Percentiles rank a stretch among this genome's conserved stretches.
Conservation (phyloP, 1,284 basidiomycete genomes). For the Microbotryum silenes-acaulis region DNA sequence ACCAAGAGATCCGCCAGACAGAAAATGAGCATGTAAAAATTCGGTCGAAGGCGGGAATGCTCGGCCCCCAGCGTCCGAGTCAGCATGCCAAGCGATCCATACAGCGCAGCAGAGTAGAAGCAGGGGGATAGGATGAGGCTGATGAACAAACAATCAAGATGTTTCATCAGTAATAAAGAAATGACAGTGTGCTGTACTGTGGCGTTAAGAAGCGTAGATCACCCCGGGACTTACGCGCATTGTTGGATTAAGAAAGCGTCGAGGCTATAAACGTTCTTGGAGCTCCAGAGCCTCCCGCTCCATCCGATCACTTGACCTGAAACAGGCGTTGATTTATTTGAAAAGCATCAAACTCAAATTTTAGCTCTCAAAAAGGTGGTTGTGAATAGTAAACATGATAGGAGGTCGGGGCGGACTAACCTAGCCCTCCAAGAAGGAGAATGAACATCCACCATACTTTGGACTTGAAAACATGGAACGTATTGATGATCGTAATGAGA, state of each 20-base stretch:
- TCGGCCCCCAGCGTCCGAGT: conserved; percentile 13
- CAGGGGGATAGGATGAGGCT: conserved; percentile 24
- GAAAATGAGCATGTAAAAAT: conserved; percentile 18
- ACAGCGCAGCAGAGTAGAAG: conserved; percentile 22
- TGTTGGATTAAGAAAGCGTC: conserved; percentile 9
- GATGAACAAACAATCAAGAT: not conserved
- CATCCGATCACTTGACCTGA: conserved; percentile 14
- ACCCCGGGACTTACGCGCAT: not conserved
- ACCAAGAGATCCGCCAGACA: conserved; percentile 20
- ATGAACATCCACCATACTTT: conserved; percentile 23
- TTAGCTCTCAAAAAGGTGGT: too few relatives aligned
- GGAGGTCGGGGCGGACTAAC: not conserved
- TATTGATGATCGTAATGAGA: conserved; percentile 15
- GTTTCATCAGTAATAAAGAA: not conserved
- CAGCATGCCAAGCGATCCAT: conserved; percentile 18
- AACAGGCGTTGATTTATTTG: accelerated
- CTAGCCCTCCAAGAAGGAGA: conserved; percentile 17
- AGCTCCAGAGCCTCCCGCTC: conserved; percentile 15
- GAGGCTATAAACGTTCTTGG: conserved; percentile 10
- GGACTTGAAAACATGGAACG: conserved; percentile 3
- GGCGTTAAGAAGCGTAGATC: not conserved
- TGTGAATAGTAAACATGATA: not conserved
- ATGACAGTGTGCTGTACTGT: not conserved
- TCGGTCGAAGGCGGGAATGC: conserved; percentile 8
- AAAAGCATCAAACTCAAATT: not conserved